Base-by-base conservation (phyloP, 306 rosid species). In the Cyamopsis tetragonoloba region DNA sequence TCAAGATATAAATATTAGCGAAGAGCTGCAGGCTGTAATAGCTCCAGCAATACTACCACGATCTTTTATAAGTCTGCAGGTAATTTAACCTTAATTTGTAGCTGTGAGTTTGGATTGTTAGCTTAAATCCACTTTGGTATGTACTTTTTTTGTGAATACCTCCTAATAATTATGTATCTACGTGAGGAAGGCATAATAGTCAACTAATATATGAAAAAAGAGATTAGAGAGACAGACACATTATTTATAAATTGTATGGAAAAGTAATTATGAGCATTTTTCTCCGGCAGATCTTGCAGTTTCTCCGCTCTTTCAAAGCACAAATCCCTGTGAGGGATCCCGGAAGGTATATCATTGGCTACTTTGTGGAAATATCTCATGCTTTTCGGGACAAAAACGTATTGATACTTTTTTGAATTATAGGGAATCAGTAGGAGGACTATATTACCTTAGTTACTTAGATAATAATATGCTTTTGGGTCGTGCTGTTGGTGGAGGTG, bases 401-500 rank as follows among this genome's bases (percentile, higher is more conserved):
- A 35, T 22, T 48, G 49, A 66, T 56, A 47, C 47, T 24, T 62
- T 42, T 38, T 50, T 58, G 43, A 59, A 37, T 35, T 72, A 77
- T 66, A 86, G 95, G 81, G 63, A 79, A 77, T 82, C 86, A 1
- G 87, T 89, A 0, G 98, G 96, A 76, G 98, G 96, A 30, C 87
- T 89, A n/a, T 92, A 89, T 60, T 92, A 89, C 74, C 93, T 89
- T 34, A 86, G 96, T 43, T 92, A 87, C 72, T 73, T 93, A 85
- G 98, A 93, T 51, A 77, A 79, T 31, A 88, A 88, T 66, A 72
- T 93, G 95, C 97, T 89, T 70, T 66, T 93, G 93, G 98, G 98
- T 9, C 97, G 97, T 38, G 88, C 98, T 4, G 96, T 89, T 71
- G 98, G 89, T 17, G 95, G 97, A 1, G 98, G 96, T 31, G 98